A percentile compares a stretch with the other conserved stretches of the same genome.
phyloP scores from a whole-genome alignment of 208 protist genomes.

The Angomonas deanei region DNA sequence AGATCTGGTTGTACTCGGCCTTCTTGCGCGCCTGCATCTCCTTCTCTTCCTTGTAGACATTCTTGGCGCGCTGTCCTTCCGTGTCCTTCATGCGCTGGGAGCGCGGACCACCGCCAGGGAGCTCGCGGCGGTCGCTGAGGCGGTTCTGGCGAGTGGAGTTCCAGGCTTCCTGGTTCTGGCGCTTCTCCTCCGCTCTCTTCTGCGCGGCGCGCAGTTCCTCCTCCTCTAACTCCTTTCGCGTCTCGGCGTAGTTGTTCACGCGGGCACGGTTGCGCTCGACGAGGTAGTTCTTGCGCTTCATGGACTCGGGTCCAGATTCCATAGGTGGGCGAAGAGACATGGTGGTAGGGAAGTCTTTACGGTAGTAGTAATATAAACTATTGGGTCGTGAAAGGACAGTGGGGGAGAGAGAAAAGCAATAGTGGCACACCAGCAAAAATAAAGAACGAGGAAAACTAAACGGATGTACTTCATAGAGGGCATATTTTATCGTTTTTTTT shows the following conservation, averaged over 20 bases:
- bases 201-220: slow-evolving; percentile 50
- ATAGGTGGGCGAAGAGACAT: slow-evolving; percentile 53
- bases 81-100: slow-evolving; percentile 31
- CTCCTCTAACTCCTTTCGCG: slow-evolving; percentile 49
- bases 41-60: slow-evolving; percentile 42
- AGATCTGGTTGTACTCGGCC: slow-evolving; percentile 50
- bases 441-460: slow-evolving; percentile 9
- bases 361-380: slow-evolving; percentile 2
- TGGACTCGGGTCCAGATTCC: slow-evolving; percentile 43
- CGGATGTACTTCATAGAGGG: neutral
- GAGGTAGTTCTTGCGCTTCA: slow-evolving; percentile 75
- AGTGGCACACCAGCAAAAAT: neutral
- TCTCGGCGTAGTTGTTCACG: slow-evolving; percentile 41
- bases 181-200: slow-evolving; percentile 37
- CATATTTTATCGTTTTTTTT: slow-evolving; percentile 4
- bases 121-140: slow-evolving; percentile 26
- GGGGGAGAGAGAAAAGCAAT: neutral
- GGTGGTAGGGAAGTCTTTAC: neutral
- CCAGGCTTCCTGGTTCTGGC: slow-evolving; percentile 44
- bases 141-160: slow-evolving; percentile 10
- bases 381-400: neutral
- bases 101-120: slow-evolving; percentile 56
- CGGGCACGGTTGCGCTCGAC: slow-evolving; percentile 75
- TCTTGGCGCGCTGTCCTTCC: slow-evolving; percentile 18
- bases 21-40: slow-evolving; percentile 55